Evolutionary conservation across 805 yeast species (phyloP).

Genomic region (Cyberlindnera americana): DNA sequence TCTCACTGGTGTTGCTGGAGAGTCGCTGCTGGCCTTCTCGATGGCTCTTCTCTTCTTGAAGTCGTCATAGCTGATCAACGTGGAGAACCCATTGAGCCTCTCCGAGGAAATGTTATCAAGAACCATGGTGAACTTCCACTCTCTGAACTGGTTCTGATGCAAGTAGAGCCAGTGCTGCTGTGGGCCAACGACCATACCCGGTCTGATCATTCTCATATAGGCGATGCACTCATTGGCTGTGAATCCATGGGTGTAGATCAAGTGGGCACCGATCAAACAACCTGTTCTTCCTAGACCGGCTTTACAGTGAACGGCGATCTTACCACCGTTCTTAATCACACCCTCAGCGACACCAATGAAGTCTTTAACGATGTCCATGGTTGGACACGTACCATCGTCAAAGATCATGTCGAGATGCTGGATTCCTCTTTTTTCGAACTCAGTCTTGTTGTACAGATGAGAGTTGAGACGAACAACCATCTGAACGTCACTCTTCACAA

Average conservation of each 20-base stretch:
- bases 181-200: conserved; percentile 99
- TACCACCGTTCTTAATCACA: conserved; percentile 79
- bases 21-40: conserved; percentile 23
- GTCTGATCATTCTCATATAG: conserved; percentile 92
- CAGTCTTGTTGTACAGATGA: conserved; percentile 79
- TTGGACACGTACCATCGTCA: conserved; percentile 98
- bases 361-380: conserved; percentile 86
- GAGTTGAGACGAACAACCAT: conserved; percentile 91
- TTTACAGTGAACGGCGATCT: conserved; percentile 98
- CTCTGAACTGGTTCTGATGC: conserved; percentile 93
- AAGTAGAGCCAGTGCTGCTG: conserved; percentile 98
- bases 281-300: conserved; percentile 99
- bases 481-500: conserved; percentile 68
- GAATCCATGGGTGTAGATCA: conserved; percentile 93
- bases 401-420: conserved; percentile 94
- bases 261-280: conserved; percentile 94
- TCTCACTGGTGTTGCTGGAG: conserved; percentile 73
- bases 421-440: conserved; percentile 79
- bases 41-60: conserved; percentile 49
- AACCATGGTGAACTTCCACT: conserved; percentile 92
- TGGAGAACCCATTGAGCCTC: conserved; percentile 62
- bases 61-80: conserved; percentile 60
- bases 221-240: conserved; percentile 97
- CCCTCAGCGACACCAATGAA: conserved; percentile 95
- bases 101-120: conserved; percentile 64